Evolutionary conservation across 257 asterid genomes (phyloP).

Genomic region (Solanum gandarillasii): DNA sequence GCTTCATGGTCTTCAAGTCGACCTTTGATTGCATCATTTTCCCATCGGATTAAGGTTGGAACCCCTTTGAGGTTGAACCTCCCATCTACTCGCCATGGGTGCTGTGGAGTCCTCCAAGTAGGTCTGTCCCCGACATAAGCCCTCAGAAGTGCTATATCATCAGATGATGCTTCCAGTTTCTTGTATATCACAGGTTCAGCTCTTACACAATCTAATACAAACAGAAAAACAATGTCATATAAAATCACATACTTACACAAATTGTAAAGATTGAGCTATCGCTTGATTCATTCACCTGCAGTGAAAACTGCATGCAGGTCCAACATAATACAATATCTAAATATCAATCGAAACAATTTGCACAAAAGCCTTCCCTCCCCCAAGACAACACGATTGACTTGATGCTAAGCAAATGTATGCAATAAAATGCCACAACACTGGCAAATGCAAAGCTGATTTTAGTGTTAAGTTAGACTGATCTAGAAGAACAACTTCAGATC

Average conservation of each 20-base stretch:
- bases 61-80: slow-evolving; percentile 68
- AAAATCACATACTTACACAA: neutral
- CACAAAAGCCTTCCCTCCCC: neutral
- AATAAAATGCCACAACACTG: neutral
- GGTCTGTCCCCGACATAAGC: slow-evolving; percentile 94
- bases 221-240: neutral
- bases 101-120: slow-evolving; percentile 73
- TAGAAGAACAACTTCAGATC: neutral
- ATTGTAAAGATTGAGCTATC: neutral
- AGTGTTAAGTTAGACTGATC: neutral
- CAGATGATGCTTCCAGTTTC: slow-evolving; percentile 61
- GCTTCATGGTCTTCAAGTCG: slow-evolving; percentile 90
- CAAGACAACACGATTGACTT: neutral
- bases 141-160: slow-evolving; percentile 54
- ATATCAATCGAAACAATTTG: neutral
- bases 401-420: neutral
- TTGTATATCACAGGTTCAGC: slow-evolving; percentile 94
- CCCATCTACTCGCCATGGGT: slow-evolving; percentile 70
- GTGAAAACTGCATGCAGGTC: neutral
- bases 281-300: neutral
- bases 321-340: neutral
- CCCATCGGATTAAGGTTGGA: slow-evolving; percentile 84
- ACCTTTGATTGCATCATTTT: slow-evolving; percentile 39
- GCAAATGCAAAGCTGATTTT: neutral
- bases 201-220: slow-evolving; percentile 64